phyloP scores from a whole-genome alignment of 2,329 filamentous ascomycete genomes.

The Tolypocladium paradoxum region DNA sequence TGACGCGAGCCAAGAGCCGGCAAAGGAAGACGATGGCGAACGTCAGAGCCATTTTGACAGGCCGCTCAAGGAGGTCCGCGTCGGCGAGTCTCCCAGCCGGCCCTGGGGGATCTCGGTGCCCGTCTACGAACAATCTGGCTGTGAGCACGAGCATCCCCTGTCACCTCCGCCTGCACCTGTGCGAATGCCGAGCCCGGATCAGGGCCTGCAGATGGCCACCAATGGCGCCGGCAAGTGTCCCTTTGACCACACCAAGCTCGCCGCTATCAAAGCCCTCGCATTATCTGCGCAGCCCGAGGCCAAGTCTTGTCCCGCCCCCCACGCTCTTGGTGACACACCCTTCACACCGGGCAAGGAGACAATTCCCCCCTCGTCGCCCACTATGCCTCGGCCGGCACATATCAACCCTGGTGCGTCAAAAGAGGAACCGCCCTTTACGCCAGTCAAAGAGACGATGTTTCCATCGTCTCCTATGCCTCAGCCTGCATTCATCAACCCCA shows the following conservation, averaged over 20 bases:
- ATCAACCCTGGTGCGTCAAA: conserved; percentile 32
- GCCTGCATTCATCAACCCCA: conserved; percentile 43
- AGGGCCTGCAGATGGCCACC: conserved; percentile 12
- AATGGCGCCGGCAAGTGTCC: conserved; percentile 41
- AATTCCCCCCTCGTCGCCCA: conserved; percentile 4
- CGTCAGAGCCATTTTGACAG: conserved; percentile 72
- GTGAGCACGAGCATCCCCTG: conserved; percentile 30
- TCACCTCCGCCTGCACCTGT: conserved; percentile 50
- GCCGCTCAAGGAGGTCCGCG: conserved; percentile 75
- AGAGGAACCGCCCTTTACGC: conserved; percentile 11
- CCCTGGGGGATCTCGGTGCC: conserved; percentile 90
- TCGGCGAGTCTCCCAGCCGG: conserved; percentile 85
- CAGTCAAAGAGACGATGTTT: conserved; percentile 10
- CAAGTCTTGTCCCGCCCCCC: conserved; percentile 4
- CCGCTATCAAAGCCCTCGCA: conserved; percentile 19
- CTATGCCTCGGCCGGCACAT: conserved; percentile 36
- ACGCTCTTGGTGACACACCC: conserved; percentile 8
- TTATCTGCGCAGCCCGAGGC: conserved; percentile 6
- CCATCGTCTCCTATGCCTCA: conserved; percentile 17
- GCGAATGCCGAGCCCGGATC: conserved; percentile 31
- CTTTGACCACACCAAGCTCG: conserved; percentile 41
- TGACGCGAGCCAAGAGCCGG: conserved; percentile 25
- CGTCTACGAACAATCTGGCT: conserved; percentile 31
- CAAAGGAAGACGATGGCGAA: conserved; percentile 37
- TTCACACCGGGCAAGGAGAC: conserved; percentile 9